A percentile compares a stretch with the other conserved stretches of the same genome.
Conservation (phyloP, 768 basidiomycete genomes). For the Pulveroboletus sp. region DNA sequence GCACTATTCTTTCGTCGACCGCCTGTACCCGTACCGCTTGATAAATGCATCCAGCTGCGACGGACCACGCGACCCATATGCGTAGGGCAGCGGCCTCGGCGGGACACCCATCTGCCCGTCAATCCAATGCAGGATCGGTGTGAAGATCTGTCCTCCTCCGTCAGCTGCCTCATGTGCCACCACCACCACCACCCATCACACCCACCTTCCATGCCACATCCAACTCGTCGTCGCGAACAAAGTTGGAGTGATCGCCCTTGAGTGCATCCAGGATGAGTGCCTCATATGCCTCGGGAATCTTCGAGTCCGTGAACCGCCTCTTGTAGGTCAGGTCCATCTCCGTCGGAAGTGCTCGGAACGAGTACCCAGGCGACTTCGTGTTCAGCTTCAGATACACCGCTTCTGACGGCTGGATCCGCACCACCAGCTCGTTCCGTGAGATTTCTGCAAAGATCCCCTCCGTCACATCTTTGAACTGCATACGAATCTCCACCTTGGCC, state of each 20-base stretch:
- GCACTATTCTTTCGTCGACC: conserved; percentile 67
- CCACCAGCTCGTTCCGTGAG: conserved; percentile 93
- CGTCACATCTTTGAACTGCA: conserved; percentile 98
- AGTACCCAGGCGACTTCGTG: conserved; percentile 87
- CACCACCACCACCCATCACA: conserved; percentile 3
- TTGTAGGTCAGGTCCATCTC: conserved; percentile 99
- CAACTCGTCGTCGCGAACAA: conserved; percentile 95
- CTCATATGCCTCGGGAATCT: conserved; percentile 97
- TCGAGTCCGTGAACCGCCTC: conserved; percentile 82
- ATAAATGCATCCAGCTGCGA: conserved; percentile 76
- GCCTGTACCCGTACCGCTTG: conserved; percentile 69
- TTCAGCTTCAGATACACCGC: conserved; percentile 97
- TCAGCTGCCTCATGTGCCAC: conserved; percentile 4
- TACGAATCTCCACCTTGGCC: conserved; percentile 95
- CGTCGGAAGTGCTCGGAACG: conserved; percentile 85
- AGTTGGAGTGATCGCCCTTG: conserved; percentile 98
- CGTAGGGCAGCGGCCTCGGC: conserved; percentile 75
- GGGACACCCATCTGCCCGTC: conserved; percentile 64
- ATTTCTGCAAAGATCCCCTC: conserved; percentile 96
- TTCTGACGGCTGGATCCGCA: conserved; percentile 95
- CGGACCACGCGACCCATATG: conserved; percentile 96
- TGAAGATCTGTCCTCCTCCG: conserved; percentile 69
- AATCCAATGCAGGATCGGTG: conserved; percentile 94
- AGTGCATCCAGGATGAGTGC: conserved; percentile 92
- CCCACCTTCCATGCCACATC: conserved; percentile 96